Base-by-base conservation (phyloP, 1,284 basidiomycete genomes). In the Gymnopus androsaceus region DNA sequence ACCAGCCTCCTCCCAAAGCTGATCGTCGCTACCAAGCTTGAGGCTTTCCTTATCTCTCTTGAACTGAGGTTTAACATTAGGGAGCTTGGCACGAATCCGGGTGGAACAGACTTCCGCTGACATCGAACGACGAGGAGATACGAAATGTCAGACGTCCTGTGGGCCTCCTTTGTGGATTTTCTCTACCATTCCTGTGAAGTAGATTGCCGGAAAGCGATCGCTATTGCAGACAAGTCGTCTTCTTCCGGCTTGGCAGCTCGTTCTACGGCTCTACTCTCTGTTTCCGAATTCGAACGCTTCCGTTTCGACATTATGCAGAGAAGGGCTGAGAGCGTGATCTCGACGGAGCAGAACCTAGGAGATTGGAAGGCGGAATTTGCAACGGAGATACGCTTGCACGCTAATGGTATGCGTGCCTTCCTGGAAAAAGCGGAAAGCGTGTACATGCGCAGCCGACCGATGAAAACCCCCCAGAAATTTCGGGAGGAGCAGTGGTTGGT, bases 171-270 rank as follows among this genome's bases (percentile, higher is more conserved):
- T 51, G 63, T 71, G 15, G 60, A 55, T 6, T 81, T 82, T 64
- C 48, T 83, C 21, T 71, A 74, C 56, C 48, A 66, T 47, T 71
- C 75, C 30, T 79, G 78, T 63, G 60, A 64, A 21, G 63, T 64
- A 11, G 82, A 83, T 60, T 73, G 72, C 21, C 54, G 64, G 41
- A 69, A 73, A 53, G 77, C 81, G 15, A 63, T 75, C n/a, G 54
- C 53, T 3, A 66, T 71, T 50, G 69, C 79, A 41, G 60, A 65
- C 56, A 49, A 64, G 50, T 69, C 74, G 51, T 66, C 72, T 60
- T 66, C 74, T 31, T 68, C 72, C 58, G 68, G 74, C 58, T 69
- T 77, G 62, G 50, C 71, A 14, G 70, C 76, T 51, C 40, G 48
- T 27, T 57, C 55, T 3, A 44, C 34, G 3, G 28, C 44, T 14